A percentile compares a stretch with the other conserved stretches of the same genome.
phyloP scores from a whole-genome alignment of 768 basidiomycete species.

The Pleurotus eryngii region DNA sequence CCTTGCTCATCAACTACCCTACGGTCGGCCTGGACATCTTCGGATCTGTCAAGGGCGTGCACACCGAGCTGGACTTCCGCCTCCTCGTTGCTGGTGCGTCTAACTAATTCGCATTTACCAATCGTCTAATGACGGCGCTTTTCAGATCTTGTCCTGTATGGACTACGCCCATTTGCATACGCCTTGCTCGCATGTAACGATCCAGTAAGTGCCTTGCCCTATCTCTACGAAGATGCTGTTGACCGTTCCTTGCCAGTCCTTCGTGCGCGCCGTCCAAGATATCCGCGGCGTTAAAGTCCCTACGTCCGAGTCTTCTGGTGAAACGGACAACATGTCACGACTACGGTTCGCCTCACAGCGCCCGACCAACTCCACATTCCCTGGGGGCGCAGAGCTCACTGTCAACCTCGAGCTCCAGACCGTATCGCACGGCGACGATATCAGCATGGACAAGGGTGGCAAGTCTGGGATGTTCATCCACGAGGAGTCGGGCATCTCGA shows the following conservation, averaged over 20 bases:
- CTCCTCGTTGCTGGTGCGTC: slow-evolving; percentile 15
- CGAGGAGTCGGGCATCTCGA: background rate
- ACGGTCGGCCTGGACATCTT: slow-evolving; percentile 19
- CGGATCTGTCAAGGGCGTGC: slow-evolving; percentile 12
- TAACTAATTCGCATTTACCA: too few species aligned
- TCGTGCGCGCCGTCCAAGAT: slow-evolving; percentile 10
- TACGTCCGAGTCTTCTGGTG: background rate
- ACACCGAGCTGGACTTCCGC: slow-evolving; percentile 13
- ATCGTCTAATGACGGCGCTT: background rate
- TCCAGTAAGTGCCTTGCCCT: slow-evolving; percentile 8
- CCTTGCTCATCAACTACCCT: slow-evolving; percentile 16
- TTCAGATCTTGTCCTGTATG: slow-evolving; percentile 16
- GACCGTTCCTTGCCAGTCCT: background rate
- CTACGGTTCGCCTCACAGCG: background rate
- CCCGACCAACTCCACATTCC: background rate
- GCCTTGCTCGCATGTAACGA: slow-evolving; percentile 14
- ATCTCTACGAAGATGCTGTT: background rate
- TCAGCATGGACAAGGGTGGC: background rate
- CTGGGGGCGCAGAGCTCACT: background rate
- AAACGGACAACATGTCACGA: background rate
- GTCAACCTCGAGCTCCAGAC: slow-evolving; percentile 8
- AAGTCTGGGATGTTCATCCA: background rate
- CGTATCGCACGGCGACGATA: background rate
- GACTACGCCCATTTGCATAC: slow-evolving; percentile 14
- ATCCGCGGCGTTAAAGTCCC: background rate